Evolutionary conservation across 2,329 filamentous ascomycete genomes (phyloP), one percentile per base, ranked within the genome.

Genomic region (Immersiporthe knoxdaviesiana): DNA sequence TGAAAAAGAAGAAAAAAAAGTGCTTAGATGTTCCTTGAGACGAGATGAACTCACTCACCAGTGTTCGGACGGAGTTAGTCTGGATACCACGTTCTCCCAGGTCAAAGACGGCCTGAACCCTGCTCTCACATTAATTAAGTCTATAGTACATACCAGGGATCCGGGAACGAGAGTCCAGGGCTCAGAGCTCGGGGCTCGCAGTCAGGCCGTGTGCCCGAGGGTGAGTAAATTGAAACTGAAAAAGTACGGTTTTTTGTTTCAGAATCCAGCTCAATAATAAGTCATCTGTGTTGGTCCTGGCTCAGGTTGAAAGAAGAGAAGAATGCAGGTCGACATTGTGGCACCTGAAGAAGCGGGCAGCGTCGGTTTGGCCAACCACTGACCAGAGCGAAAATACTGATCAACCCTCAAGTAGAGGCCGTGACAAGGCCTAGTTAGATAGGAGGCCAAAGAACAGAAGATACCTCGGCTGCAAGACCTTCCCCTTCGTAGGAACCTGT

Each of bases 201-300:
- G 21, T 21, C 64, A 39, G 18, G 64, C 39, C 56, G 47, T 44
- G 27, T 66, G 37, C 24, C 54, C 30, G 27, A 52, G n/a, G 39
- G 10, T 47, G 39, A 60, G 21, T 30, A 61, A 35, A 47, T 21
- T 32, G 30, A 52, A 41, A 21, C 30, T 62, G 54, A 54, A 64
- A 54, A 64, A 65, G 63, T 65, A 65, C 63, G 32, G 63, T 44
- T 56, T 50, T 65, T 56, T 52, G 27, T 59, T 59, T 30, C 52
- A 59, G 56, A 21, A 59, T 16, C 32, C 4, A 59, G 10, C 44
- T 47, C 44, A n/a, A n/a, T 10, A n/a, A 47, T 47, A 47, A 47
- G 44, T 35, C 8, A 4, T 35, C 35, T 35, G 4, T 47, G 44
- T n/a, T 47, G 14, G 54, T 58, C 16, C 54, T 21, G 54, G 11